Conservation (phyloP, 2,329 filamentous ascomycete genomes). For the Fusarium sp. region DNA sequence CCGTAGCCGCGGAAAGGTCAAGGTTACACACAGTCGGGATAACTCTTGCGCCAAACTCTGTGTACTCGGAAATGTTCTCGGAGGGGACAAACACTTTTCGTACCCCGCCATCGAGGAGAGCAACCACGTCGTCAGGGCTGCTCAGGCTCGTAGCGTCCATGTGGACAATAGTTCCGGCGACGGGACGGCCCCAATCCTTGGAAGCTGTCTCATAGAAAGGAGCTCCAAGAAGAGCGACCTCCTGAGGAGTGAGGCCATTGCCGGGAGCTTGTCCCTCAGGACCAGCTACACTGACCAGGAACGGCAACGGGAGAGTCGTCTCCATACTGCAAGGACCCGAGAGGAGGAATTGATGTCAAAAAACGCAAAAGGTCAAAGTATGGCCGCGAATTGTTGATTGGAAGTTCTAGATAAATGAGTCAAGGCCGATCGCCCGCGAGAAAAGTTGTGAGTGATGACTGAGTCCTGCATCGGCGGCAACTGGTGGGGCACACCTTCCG, state of each 20-base stretch:
- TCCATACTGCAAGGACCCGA: slow-evolving; percentile 62
- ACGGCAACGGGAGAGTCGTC: slow-evolving; percentile 72
- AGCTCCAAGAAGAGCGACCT: slow-evolving; percentile 69
- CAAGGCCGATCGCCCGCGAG: slow-evolving; percentile 33
- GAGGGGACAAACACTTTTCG: slow-evolving; percentile 84
- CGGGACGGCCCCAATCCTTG: slow-evolving; percentile 61
- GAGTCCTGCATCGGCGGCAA: slow-evolving; percentile 45
- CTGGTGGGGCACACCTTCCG: slow-evolving; percentile 42
- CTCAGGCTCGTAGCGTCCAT: slow-evolving; percentile 80
- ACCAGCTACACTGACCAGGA: slow-evolving; percentile 69
- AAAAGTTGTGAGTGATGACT: slow-evolving; percentile 43
- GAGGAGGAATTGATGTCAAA: slow-evolving; percentile 19
- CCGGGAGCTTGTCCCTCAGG: slow-evolving; percentile 60
- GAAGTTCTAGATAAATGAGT: slow-evolving; percentile 38
- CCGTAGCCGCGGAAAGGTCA: slow-evolving; percentile 58
- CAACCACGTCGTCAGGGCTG: slow-evolving; percentile 78
- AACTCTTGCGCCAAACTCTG: slow-evolving; percentile 68
- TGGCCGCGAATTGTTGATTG: slow-evolving; percentile 4
- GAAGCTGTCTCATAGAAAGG: slow-evolving; percentile 68
- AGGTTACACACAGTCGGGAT: slow-evolving; percentile 63
- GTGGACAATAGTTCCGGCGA: slow-evolving; percentile 70
- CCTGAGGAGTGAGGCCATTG: slow-evolving; percentile 66
- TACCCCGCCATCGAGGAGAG: slow-evolving; percentile 87
- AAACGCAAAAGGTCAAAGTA: neutral
- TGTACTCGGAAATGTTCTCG: slow-evolving; percentile 71